Conservation (phyloP, 2,329 filamentous ascomycete species). For the Aspergillus melleus region DNA sequence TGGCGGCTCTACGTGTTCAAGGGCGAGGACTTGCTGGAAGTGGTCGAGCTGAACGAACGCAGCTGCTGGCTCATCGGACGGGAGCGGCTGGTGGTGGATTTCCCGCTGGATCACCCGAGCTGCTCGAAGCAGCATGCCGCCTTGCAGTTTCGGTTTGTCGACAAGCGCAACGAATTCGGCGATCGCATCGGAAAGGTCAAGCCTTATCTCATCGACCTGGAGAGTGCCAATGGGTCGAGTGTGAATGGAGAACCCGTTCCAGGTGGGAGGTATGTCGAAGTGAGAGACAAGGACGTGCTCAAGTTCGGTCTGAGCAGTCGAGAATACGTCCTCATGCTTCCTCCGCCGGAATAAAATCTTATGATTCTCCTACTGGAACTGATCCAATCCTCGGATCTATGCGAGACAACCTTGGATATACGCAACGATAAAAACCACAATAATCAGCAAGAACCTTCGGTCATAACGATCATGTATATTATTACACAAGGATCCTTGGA, state of each 20-base stretch:
- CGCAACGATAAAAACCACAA: background rate
- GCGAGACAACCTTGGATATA: background rate
- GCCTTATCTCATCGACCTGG: constrained; percentile 90
- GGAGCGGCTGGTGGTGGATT: constrained; percentile 76
- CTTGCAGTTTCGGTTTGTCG: constrained; percentile 84
- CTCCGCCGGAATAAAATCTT: constrained; percentile 34
- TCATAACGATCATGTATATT: constrained; percentile 8
- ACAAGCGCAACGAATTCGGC: constrained; percentile 81
- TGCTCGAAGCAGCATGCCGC: constrained; percentile 95
- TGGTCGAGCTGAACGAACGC: constrained; percentile 70
- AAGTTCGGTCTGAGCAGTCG: constrained; percentile 83
- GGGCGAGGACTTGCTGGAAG: constrained; percentile 74
- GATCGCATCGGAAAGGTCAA: constrained; percentile 76
- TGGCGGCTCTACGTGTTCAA: constrained; percentile 97
- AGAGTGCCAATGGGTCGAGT: constrained; percentile 86
- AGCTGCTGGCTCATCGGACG: constrained; percentile 91
- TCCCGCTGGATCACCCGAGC: constrained; percentile 84
- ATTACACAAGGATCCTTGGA: constrained; percentile 3
- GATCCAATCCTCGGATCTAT: background rate
- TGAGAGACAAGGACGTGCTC: constrained; percentile 85
- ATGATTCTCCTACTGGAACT: background rate
- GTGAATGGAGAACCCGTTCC: constrained; percentile 76
- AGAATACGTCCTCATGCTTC: constrained; percentile 95
- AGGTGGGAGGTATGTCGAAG: constrained; percentile 76
- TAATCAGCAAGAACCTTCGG: background rate